A percentile compares a stretch with the other conserved stretches of the same genome.
phyloP scores from a whole-genome alignment of 2,329 filamentous ascomycete species.

The Aspergillus thermomutatus region DNA sequence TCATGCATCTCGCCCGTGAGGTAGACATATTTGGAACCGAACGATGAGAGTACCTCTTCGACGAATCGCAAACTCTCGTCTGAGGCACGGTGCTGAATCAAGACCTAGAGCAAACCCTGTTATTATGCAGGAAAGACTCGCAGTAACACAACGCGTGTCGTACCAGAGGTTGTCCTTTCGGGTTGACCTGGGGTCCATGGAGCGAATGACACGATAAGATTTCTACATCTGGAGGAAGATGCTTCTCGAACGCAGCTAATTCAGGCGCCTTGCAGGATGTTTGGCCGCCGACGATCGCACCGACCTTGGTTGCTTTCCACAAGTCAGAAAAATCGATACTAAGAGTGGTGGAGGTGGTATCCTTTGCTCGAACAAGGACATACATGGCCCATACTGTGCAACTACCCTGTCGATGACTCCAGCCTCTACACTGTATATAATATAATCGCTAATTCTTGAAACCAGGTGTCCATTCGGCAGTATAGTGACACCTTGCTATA shows the following conservation, averaged over 20 bases:
- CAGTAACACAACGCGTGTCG: slow-evolving; percentile 18
- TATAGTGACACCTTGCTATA: slow-evolving; percentile 81
- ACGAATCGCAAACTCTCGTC: slow-evolving; percentile 74
- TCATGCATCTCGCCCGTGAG: slow-evolving; percentile 87
- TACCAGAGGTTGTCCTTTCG: slow-evolving; percentile 85
- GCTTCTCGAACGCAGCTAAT: slow-evolving; percentile 84
- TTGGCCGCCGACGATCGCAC: slow-evolving; percentile 93
- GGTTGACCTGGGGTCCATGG: slow-evolving; percentile 86
- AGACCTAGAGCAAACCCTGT: slow-evolving; percentile 46
- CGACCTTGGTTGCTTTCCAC: slow-evolving; percentile 78
- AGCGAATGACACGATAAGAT: slow-evolving; percentile 96
- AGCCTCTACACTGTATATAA: slow-evolving; percentile 97
- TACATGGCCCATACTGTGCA: slow-evolving; percentile 88
- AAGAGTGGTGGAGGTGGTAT: slow-evolving; percentile 1
- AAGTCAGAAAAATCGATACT: slow-evolving; percentile 21
- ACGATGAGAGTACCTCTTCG: slow-evolving; percentile 74
- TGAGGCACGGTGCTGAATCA: slow-evolving; percentile 90
- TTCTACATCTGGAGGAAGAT: slow-evolving; percentile 83
- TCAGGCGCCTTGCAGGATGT: slow-evolving; percentile 98
- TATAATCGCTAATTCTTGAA: slow-evolving; percentile 94
- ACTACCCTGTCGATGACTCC: slow-evolving; percentile 85
- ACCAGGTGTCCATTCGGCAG: slow-evolving; percentile 93
- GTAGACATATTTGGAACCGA: slow-evolving; percentile 81
- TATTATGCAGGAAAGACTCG: slow-evolving; percentile 11
- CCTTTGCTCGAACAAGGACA: slow-evolving; percentile 35